Conservation (phyloP, 106 monocot genomes). For the Agapanthus africanus region DNA sequence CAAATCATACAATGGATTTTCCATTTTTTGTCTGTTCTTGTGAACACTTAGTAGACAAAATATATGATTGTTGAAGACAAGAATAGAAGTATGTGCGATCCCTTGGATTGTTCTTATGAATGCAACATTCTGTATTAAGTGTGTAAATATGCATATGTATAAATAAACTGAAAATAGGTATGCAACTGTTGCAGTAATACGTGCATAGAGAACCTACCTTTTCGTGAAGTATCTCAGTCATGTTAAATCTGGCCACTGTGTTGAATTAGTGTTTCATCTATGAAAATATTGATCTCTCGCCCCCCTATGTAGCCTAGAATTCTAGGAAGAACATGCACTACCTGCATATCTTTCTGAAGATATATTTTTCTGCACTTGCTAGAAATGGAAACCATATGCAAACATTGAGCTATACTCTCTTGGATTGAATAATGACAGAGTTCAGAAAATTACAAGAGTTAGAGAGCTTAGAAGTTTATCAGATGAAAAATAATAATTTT, state of each 20-base stretch:
- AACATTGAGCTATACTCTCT: not conserved
- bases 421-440: not conserved
- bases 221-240: not conserved
- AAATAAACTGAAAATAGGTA: not conserved
- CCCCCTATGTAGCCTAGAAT: not conserved
- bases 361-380: not conserved
- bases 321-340: not conserved
- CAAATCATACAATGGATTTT: not conserved
- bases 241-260: not conserved
- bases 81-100: not conserved
- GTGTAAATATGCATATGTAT: not conserved
- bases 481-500: not conserved
- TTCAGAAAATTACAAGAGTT: slow-evolving; percentile 1
- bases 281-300: not conserved
- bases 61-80: not conserved
- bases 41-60: not conserved
- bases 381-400: not conserved
- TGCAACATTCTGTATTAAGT: not conserved
- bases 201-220: not conserved
- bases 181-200: not conserved
- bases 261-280: not conserved
- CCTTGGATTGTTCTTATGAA: not conserved
- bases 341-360: not conserved
- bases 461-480: not conserved
- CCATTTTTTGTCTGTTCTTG: not conserved